Conservation (phyloP, 2,329 filamentous ascomycete species). For the Fusarium denticulatum region DNA sequence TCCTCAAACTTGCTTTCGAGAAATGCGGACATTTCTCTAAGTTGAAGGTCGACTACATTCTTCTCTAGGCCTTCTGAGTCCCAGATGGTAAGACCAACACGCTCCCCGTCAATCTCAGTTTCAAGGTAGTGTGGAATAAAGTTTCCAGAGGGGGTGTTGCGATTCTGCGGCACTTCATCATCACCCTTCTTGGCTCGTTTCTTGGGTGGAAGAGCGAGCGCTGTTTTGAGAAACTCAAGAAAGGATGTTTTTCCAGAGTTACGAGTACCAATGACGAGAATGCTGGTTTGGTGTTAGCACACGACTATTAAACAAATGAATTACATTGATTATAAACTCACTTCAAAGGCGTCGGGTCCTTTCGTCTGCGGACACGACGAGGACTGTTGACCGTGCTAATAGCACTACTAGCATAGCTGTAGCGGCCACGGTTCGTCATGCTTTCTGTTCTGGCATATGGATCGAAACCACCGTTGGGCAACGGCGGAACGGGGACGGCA, state of each 20-base stretch:
- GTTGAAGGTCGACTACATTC: constrained; percentile 92
- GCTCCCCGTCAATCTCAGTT: constrained; percentile 91
- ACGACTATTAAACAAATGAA: background rate
- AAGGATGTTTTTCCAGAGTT: constrained; percentile 96
- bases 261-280: constrained; percentile 88
- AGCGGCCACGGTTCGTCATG: constrained; percentile 95
- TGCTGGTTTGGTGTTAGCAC: constrained; percentile 60
- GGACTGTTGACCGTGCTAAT: constrained; percentile 94
- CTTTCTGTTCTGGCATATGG: constrained; percentile 88
- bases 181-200: constrained; percentile 71
- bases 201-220: constrained; percentile 82
- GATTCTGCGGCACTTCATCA: constrained; percentile 67
- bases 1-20: constrained; percentile 99
- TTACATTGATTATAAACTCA: constrained; percentile 62
- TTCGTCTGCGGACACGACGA: constrained; percentile 88
- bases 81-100: constrained; percentile 93
- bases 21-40: constrained; percentile 90
- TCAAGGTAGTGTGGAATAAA: constrained; percentile 93
- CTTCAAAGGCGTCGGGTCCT: constrained; percentile 99
- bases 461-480: constrained; percentile 73
- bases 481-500: constrained; percentile 63
- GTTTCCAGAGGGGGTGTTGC: constrained; percentile 67
- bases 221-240: constrained; percentile 91
- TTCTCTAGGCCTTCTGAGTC: constrained; percentile 96
- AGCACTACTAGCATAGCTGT: constrained; percentile 94